Percentiles rank a stretch among this genome's conserved stretches.
Conservation (phyloP, 2,329 filamentous ascomycete genomes). For the Penicillium sclerotiorum region DNA sequence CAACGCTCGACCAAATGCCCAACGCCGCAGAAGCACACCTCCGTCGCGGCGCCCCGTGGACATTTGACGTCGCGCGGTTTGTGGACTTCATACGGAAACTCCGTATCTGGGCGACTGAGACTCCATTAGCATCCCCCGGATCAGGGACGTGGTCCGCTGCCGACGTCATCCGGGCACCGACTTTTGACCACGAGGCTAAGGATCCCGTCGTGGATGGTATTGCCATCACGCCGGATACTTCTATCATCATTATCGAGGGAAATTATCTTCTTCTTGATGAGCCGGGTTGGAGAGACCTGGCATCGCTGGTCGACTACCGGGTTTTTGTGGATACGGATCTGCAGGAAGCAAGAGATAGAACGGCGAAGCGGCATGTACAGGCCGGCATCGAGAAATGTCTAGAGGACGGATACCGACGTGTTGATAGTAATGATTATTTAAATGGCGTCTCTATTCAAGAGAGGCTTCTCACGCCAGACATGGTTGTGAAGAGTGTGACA, state of each 20-base stretch:
- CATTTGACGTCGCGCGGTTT: constrained; percentile 37
- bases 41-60: constrained; percentile 43
- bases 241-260: constrained; percentile 24
- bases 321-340: constrained; percentile 47
- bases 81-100: constrained; percentile 31
- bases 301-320: constrained; percentile 42
- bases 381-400: constrained; percentile 46
- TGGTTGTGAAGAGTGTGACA: constrained; percentile 29
- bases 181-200: constrained; percentile 40
- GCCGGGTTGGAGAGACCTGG: constrained; percentile 37
- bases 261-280: constrained; percentile 32
- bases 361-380: constrained; percentile 43
- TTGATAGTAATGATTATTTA: constrained; percentile 43
- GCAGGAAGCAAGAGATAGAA: constrained; percentile 37
- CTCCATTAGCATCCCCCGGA: constrained; percentile 3
- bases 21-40: constrained; percentile 37
- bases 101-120: constrained; percentile 28
- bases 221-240: constrained; percentile 24
- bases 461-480: constrained; percentile 29
- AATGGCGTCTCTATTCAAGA: constrained; percentile 36
- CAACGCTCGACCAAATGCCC: constrained; percentile 33
- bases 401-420: constrained; percentile 38
- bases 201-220: constrained; percentile 36
- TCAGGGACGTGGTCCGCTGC: constrained; percentile 7
- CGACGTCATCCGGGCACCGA: constrained; percentile 30